Evolutionary conservation across 139 green algal genomes (phyloP), one percentile per base, ranked within the genome.

Genomic region (Zygnema circumcarinatum): DNA sequence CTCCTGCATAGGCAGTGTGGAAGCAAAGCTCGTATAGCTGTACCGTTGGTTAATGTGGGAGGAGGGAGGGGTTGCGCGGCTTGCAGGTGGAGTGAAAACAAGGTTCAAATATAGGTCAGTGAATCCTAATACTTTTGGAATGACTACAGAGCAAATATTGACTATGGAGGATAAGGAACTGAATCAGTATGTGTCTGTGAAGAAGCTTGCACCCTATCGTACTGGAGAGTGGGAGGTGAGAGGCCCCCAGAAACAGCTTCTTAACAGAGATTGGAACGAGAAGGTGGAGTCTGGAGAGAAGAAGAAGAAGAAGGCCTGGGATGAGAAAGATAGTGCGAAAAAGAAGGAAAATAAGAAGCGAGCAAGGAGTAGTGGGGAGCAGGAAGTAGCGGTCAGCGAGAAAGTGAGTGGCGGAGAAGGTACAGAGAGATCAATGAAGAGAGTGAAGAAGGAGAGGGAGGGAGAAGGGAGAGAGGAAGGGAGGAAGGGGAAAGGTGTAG

Each of bases 201-300:
- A 95, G 84, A 90, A 88, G 74, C 86, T 99, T 75, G 95, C 96
- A 3, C 96, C 96, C 31, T 99, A 99, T 68, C 54, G 83, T 36
- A 83, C 47, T 25, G 79, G 84, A 29, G 85, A 90, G 67, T 86
- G 79, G 79, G 16, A 84, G 7, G 69, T 82, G 36, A 41, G 69
- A 11, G 36, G 36, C 3, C 7, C 38, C 38, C 69, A 78, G 11
- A 3, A 62, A 62, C 47, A 62, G 16, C 47, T 62, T 62, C 16
- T 62, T 25, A 16, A 62, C 7, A 62, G 16, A 78, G 69, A 56
- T 3, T 78, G 36, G 76, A 3, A 40, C 3, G 76, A 69, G 31
- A 7, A n/a, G 52, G 25, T 74, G n/a, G 32, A 67, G 80, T 1
- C 21, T 21, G 38, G 33, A 74, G 7, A 81, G 67, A 31, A 81